phyloP scores from a whole-genome alignment of 2,329 filamentous ascomycete genomes.

The Botrytis byssoidea region DNA sequence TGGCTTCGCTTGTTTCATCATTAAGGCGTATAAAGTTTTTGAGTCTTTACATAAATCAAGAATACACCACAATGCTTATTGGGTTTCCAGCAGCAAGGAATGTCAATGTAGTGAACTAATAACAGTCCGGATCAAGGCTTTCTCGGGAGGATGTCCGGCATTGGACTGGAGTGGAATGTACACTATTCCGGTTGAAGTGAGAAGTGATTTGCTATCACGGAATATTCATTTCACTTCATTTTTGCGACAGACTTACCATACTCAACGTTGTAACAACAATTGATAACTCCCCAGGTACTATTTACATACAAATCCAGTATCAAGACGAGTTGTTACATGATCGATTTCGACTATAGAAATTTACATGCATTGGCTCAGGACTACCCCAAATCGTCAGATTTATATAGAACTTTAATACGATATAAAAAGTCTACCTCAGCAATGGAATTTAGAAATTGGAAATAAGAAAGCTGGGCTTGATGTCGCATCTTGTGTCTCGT shows the following conservation, averaged over 20 bases:
- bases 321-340: too few relatives aligned
- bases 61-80: not conserved
- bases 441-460: too few relatives aligned
- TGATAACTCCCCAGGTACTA: not conserved
- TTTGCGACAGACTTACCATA: not conserved
- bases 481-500: not conserved
- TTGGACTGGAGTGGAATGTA: not conserved
- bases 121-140: not conserved
- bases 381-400: too few relatives aligned
- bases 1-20: not conserved
- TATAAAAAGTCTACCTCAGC: too few relatives aligned
- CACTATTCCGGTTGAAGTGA: not conserved
- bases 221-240: not conserved
- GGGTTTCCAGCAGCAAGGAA: too few relatives aligned
- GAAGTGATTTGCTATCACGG: not conserved
- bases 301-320: not conserved
- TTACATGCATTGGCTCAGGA: too few relatives aligned
- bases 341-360: too few relatives aligned
- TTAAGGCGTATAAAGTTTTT: not conserved
- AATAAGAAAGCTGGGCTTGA: not conserved
- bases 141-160: not conserved
- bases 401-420: too few relatives aligned
- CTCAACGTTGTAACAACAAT: not conserved
- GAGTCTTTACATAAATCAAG: not conserved
- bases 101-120: rapidly evolving